Percentiles rank a stretch among this genome's conserved stretches.
Conservation (phyloP, 495 filamentous ascomycete species). For the Penicillium subrubescens region DNA sequence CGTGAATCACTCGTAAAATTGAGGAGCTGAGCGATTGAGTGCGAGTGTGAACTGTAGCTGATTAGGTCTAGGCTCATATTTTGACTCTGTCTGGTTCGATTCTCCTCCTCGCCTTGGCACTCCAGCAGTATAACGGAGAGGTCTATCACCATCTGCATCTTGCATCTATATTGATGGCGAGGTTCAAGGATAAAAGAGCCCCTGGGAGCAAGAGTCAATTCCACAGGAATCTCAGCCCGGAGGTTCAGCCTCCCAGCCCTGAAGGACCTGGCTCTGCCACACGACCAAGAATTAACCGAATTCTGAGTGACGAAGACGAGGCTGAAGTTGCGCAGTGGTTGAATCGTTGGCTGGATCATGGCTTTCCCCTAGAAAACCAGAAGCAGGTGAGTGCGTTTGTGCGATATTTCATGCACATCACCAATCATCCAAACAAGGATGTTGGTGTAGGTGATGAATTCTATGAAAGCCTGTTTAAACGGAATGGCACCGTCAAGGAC, state of each 20-base stretch:
- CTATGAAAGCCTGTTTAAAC: not conserved
- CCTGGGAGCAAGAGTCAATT: not conserved
- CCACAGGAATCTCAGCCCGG: not conserved
- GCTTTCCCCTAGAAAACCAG: not conserved
- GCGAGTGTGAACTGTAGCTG: not conserved
- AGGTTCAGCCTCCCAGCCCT: not conserved
- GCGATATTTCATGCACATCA: not conserved
- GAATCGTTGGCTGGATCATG: not conserved
- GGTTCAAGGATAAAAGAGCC: not conserved
- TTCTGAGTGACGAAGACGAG: not conserved
- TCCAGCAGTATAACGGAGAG: not conserved
- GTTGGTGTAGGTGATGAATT: not conserved
- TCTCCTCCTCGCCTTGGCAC: not conserved
- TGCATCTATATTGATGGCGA: not conserved
- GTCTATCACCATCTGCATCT: not conserved
- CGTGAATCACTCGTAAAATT: not conserved
- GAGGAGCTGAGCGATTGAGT: not conserved
- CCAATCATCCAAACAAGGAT: not conserved
- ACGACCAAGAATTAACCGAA: not conserved
- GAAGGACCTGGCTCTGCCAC: not conserved
- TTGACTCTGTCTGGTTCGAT: not conserved
- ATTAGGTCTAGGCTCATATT: not conserved
- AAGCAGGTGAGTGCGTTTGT: not conserved
- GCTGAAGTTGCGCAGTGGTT: not conserved
- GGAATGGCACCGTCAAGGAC: not conserved